phyloP scores from a whole-genome alignment of 108 stramenopile species.

The Cyclotella baltica region DNA sequence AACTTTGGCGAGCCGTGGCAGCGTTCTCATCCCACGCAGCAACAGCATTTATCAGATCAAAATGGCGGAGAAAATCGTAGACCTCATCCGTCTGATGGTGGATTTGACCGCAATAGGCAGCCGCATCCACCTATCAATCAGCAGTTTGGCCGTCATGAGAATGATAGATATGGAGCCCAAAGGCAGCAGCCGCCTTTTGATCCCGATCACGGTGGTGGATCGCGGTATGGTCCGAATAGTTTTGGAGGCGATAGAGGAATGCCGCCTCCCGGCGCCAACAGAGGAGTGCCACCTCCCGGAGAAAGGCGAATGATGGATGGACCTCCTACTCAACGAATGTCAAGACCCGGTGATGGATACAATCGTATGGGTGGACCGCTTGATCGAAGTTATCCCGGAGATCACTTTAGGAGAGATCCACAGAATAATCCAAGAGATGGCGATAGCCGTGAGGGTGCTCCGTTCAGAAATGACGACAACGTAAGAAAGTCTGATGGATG shows the following conservation, averaged over 20 bases:
- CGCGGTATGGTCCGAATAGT: background rate
- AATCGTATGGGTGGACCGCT: background rate
- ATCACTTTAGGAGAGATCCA: background rate
- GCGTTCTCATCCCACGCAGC: background rate
- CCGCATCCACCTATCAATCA: no score
- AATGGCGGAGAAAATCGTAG: background rate
- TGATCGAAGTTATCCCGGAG: background rate
- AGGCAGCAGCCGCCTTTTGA: conserved; percentile 6
- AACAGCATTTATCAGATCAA: no score
- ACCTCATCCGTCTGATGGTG: no score
- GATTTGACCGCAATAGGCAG: no score
- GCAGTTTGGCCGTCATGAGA: background rate
- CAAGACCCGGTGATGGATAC: background rate
- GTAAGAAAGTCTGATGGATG: background rate
- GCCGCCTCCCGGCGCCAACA: background rate
- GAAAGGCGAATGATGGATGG: background rate
- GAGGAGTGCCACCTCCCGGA: background rate
- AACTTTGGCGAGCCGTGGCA: background rate
- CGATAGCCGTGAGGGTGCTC: background rate
- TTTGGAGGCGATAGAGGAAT: background rate
- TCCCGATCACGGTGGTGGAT: background rate
- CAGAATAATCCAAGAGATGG: background rate
- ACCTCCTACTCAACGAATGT: background rate
- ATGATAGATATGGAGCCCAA: background rate
- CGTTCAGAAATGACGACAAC: background rate